Conservation (phyloP, 257 asterid genomes). For the Solanum piurae region DNA sequence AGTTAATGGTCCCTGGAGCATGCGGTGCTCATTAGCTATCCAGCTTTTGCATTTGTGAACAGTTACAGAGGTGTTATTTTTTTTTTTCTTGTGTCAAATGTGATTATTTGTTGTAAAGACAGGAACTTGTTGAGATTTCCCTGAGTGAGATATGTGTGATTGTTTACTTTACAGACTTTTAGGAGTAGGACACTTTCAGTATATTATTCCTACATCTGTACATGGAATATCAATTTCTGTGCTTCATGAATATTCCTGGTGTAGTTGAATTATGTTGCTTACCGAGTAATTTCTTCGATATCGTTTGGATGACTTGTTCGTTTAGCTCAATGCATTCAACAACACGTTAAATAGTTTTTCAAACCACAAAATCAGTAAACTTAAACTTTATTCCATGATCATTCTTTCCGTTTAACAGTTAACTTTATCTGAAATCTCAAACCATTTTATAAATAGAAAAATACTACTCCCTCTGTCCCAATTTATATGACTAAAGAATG, state of each 20-base stretch:
- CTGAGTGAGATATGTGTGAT: not conserved
- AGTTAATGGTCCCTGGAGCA: not conserved
- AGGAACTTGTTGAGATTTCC: not conserved
- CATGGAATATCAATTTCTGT: not conserved
- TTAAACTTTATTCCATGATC: not conserved
- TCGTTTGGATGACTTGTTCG: not conserved
- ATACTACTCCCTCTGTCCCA: too few relatives aligned
- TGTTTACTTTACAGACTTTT: not conserved
- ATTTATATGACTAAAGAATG: too few relatives aligned
- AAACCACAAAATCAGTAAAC: not conserved
- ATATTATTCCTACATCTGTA: not conserved
- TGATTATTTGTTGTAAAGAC: not conserved
- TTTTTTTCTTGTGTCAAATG: not conserved
- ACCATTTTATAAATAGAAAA: not conserved
- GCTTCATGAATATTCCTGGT: not conserved
- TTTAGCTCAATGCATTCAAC: not conserved
- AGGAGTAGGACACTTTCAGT: not conserved
- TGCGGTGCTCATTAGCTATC: not conserved
- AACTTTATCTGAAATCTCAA: not conserved
- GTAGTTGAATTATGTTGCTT: not conserved
- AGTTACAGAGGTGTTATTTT: not conserved
- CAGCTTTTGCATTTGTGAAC: not conserved
- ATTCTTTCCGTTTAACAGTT: not conserved
- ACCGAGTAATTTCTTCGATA: not conserved
- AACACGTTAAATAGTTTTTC: not conserved